These are phyloP conservation scores for Heterobasidion irregulare DNA, from an alignment of 1,284 basidiomycete species.

Conservation along the genomic window DNA sequence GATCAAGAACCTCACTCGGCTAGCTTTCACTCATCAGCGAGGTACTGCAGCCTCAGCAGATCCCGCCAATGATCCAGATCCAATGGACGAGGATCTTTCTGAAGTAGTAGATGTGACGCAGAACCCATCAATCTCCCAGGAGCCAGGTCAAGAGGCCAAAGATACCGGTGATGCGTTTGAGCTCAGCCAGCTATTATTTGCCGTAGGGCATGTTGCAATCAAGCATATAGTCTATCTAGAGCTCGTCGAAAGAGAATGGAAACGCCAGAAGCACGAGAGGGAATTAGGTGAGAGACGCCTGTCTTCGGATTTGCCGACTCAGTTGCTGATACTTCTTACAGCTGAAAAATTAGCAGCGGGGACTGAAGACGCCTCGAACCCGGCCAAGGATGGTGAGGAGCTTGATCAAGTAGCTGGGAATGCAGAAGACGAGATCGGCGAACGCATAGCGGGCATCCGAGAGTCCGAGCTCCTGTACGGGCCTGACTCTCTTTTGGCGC, in stretches of 20 bases:
- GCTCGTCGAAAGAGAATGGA: constrained; percentile 95
- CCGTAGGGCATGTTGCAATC: constrained; percentile 94
- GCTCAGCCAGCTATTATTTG: constrained; percentile 87
- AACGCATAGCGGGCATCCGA: constrained; percentile 75
- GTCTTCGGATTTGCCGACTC: neutral
- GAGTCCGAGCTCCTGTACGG: constrained; percentile 90
- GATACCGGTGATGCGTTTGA: constrained; percentile 77
- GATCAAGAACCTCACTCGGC: constrained; percentile 72
- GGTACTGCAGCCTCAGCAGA: neutral
- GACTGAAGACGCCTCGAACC: constrained; percentile 22
- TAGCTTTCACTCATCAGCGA: constrained; percentile 48
- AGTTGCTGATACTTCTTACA: constrained; percentile 12
- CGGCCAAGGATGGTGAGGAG: constrained; percentile 72
- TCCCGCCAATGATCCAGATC: constrained; percentile 28
- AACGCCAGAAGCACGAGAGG: constrained; percentile 89
- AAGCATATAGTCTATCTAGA: constrained; percentile 98
- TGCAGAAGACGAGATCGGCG: constrained; percentile 97
- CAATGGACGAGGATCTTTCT: constrained; percentile 44
- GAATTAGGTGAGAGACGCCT: constrained; percentile 49
- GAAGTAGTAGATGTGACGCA: constrained; percentile 10
- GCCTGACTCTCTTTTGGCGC: constrained; percentile 71
- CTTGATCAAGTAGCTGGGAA: constrained; percentile 97
- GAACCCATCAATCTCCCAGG: neutral
- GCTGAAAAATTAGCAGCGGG: constrained; percentile 49
- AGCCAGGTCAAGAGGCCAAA: constrained; percentile 24